Evolutionary conservation across 352 stramenopile genomes (phyloP), one percentile per base, ranked within the genome.

Genomic region (Peronospora destructor): DNA sequence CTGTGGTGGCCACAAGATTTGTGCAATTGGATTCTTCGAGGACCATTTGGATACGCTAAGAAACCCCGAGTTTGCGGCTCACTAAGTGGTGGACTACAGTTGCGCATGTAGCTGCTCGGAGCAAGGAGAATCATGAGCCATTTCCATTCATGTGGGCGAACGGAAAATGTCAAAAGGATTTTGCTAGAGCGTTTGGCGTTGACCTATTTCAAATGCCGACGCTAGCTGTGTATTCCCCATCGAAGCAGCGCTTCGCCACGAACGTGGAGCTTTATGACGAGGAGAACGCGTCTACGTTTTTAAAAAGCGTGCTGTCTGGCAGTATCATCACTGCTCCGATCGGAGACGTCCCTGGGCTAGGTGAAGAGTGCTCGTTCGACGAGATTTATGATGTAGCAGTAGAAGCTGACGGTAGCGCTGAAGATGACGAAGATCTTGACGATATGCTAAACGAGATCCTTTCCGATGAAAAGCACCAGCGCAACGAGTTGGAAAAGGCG

Each of bases 131-230:
- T 10, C 58, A 61, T 7, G 68, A 87, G 47, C 77, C 80, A 13
- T 85, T 85, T 39, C 55, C 68, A 21, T 91, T 85, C 44, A 79
- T 89, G 71, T 86, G 74, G 73, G 66, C 79, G 10, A 87, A 85
- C 25, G 80, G 77, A 17, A 84, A 82, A 41, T 91, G 80, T 34
- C 80, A 91, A 35, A 71, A 56, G n/a, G 54, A 64, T 0, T 87
- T 89, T 32, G 80, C 80, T 0, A 70, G 76, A 35, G 77, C 70
- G 10, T 87, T 91, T 32, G 77, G 73, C 10, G 59, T 88, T 23
- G 80, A 76, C 7, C 53, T 68, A 14, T 91, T 81, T 52, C 77
- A 91, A 38, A 84, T 91, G 71, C 80, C 76, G 6, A 87, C 77
- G 0, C 47, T 91, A 1, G 73, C 73, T 11, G 73, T 91, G 11